These are phyloP conservation scores for Hibiscus syriacus DNA, from an alignment of 345 rosid species.

Conservation along the genomic window DNA sequence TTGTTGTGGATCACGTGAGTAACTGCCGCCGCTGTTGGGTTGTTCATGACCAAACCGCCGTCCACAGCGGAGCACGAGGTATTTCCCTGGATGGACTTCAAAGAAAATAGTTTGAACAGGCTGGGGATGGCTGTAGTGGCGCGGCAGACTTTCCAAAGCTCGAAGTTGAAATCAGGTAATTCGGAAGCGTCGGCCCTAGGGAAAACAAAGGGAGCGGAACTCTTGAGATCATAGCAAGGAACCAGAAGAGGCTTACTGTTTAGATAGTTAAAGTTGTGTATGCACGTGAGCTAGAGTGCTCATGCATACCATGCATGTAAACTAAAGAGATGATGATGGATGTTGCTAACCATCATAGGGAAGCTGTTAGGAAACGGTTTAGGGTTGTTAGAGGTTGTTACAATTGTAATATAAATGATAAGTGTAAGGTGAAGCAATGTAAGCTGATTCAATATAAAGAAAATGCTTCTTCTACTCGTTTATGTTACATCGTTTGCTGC, in stretches of 20 bases:
- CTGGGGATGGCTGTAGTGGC: slow-evolving; percentile 87
- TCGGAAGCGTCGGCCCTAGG: slow-evolving; percentile 93
- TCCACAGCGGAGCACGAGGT: slow-evolving; percentile 75
- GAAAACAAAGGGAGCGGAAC: slow-evolving; percentile 91
- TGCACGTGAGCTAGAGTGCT: too few species aligned
- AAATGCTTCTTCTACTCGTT: too few species aligned
- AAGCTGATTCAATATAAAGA: too few species aligned
- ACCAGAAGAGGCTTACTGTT: slow-evolving; percentile 90
- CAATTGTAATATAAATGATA: too few species aligned
- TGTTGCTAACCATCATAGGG: too few species aligned
- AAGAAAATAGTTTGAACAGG: slow-evolving; percentile 62
- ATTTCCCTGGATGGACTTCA: slow-evolving; percentile 70
- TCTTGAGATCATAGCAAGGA: slow-evolving; percentile 86
- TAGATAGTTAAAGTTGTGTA: too few species aligned
- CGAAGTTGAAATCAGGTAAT: slow-evolving; percentile 83
- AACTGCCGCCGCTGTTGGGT: slow-evolving; percentile 82
- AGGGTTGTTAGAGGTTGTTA: too few species aligned
- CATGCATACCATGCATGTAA: too few species aligned
- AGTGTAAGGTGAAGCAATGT: too few species aligned
- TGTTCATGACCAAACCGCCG: slow-evolving; percentile 96
- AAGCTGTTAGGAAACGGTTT: too few species aligned
- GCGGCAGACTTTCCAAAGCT: slow-evolving; percentile 82
- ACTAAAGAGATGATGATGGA: too few species aligned
- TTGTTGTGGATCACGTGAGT: slow-evolving; percentile 96
- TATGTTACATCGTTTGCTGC: too few species aligned